These are phyloP conservation scores for Filobasidium floriforme DNA, from an alignment of 768 basidiomycete genomes.

Conservation along the genomic window DNA sequence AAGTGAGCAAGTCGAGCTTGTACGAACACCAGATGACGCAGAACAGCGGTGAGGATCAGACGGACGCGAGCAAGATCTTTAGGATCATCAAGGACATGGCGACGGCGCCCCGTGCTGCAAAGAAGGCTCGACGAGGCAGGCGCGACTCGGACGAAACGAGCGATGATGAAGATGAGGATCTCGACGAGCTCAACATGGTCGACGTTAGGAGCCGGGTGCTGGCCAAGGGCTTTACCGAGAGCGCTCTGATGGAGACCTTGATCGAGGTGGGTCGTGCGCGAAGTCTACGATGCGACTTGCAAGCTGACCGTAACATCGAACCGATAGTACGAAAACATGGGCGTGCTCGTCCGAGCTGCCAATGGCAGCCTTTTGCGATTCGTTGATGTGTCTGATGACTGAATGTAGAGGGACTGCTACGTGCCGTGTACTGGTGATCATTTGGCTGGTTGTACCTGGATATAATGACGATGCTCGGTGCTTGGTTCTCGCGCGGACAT, in stretches of 20 bases:
- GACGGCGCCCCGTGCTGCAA: conserved; percentile 40
- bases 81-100: conserved; percentile 85
- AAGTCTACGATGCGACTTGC: no score
- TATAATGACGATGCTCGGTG: no score
- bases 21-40: conserved; percentile 63
- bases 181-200: conserved; percentile 68
- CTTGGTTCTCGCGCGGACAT: no score
- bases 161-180: conserved; percentile 56
- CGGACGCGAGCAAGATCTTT: conserved; percentile 74
- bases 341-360: conserved; percentile 73
- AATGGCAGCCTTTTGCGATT: conserved; percentile 75
- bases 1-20: conserved; percentile 86
- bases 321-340: conserved; percentile 73
- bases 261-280: conserved; percentile 54
- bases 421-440: background rate
- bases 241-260: conserved; percentile 78
- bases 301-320: no score
- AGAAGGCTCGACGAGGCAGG: conserved; percentile 54
- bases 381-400: conserved; percentile 35
- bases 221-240: conserved; percentile 82
- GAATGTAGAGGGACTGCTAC: background rate
- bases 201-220: conserved; percentile 81
- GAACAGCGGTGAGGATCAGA: conserved; percentile 61
- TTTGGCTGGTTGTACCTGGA: background rate
- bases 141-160: conserved; percentile 62